Conservation (phyloP, 352 stramenopile genomes). For the Globisporangium takayamanum region DNA sequence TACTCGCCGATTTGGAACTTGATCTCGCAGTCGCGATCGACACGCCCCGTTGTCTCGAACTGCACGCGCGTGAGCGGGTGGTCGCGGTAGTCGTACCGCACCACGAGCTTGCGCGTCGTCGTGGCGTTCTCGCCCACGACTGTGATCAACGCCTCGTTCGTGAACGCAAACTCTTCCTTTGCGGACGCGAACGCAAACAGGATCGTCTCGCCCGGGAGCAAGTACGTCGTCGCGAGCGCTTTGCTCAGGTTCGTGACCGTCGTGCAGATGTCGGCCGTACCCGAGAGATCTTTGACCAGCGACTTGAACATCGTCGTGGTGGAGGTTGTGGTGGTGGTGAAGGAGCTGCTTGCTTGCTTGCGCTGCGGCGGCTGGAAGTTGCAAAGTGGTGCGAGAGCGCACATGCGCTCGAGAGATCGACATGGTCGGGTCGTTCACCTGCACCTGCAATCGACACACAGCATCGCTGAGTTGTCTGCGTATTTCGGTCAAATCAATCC, state of each 20-base stretch:
- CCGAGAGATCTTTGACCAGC: conserved; percentile 40
- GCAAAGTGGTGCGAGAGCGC: conserved; percentile 5
- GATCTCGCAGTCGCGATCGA: conserved; percentile 61
- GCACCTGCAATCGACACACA: too few species aligned
- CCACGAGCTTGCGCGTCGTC: conserved; percentile 44
- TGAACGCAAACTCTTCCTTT: conserved; percentile 63
- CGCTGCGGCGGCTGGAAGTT: background rate
- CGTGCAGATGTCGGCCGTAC: conserved; percentile 46
- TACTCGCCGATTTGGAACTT: conserved; percentile 43
- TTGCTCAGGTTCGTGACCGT: conserved; percentile 39
- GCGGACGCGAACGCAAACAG: conserved; percentile 42
- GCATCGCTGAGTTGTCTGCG: too few species aligned
- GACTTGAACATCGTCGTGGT: conserved; percentile 31
- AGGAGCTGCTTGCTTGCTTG: background rate
- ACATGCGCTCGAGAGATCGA: too few species aligned
- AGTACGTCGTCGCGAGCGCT: conserved; percentile 29
- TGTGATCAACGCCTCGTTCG: conserved; percentile 49
- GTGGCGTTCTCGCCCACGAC: conserved; percentile 30
- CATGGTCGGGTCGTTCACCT: too few species aligned
- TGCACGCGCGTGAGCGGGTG: conserved; percentile 22
- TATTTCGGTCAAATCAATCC: too few species aligned
- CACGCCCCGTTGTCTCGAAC: conserved; percentile 48
- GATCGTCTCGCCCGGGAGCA: conserved; percentile 49
- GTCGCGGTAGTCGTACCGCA: conserved; percentile 36
- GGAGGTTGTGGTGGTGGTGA: background rate